Evolutionary conservation across 2,329 filamentous ascomycete species (phyloP), one percentile per base, ranked within the genome.

Genomic region (Verticillium albo-atrum): DNA sequence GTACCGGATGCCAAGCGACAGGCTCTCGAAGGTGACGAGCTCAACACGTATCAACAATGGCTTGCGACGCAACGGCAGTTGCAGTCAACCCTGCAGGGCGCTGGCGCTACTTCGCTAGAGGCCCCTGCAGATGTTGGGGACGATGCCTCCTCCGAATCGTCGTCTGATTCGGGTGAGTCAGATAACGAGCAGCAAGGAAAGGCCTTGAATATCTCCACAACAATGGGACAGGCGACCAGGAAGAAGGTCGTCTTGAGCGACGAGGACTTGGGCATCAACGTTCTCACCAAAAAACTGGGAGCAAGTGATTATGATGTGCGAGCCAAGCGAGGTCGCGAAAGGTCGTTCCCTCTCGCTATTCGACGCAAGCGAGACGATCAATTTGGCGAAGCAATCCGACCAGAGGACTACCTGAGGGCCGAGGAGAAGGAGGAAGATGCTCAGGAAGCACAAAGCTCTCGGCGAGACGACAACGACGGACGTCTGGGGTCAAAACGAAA

Each of bases 301-400:
- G 87, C 96, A n/a, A 91, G 95, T 71, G 95, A 99, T 73, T 99
- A 91, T 66, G 92, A 97, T 69, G 89, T 97, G 1, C 84, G 92
- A 47, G 90, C 90, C 35, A 97, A 97, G 73, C 96, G 91, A 70
- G 95, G 95, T 3, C 85, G 93, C 58, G 95, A 99, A 70, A 88
- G 92, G 63, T 90, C 96, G 77, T 98, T 97, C 70, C 95, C 95
- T 0, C 88, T 96, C 57, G 85, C 93, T 1, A 85, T 93, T 26
- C 87, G 92, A 56, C 83, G 91, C 67, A 90, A 87, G 71, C 87
- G 92, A 56, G 86, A 83, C 30, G 95, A 98, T 70, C 94, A 97
- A 64, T 99, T 95, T 74, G 95, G 95, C 60, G 95, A 99, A 64
- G 77, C 96, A 17, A 97, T 99, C 66, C 87, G 92, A 58, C 91